Evolutionary conservation across 257 asterid genomes (phyloP).

Genomic region (Dorcoceras hygrometricum): DNA sequence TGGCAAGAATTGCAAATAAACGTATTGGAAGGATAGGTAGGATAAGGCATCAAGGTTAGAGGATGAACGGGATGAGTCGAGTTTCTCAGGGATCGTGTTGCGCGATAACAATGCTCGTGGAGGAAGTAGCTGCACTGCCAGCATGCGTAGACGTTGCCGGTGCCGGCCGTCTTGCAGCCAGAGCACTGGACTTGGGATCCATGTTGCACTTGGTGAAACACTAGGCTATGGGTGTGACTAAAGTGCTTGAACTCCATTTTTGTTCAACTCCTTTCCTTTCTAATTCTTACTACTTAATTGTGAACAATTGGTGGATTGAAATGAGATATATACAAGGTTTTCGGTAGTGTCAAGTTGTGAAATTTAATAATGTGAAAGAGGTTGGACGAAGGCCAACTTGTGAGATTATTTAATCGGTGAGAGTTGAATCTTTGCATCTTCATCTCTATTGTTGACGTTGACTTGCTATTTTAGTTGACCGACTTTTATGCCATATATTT

Average conservation of each 20-base stretch:
- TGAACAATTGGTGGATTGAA: neutral
- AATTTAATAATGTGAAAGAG: neutral
- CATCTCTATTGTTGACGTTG: neutral
- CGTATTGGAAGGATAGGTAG: constrained; percentile 50
- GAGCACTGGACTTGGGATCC: constrained; percentile 59
- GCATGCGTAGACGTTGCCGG: constrained; percentile 45
- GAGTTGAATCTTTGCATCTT: neutral
- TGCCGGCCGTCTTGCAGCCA: constrained; percentile 45
- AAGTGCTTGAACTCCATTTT: constrained; percentile 60
- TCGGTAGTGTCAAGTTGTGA: neutral
- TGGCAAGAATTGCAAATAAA: constrained; percentile 56
- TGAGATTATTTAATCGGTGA: too few relatives aligned
- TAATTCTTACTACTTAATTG: neutral
- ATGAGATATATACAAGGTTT: neutral
- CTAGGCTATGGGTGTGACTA: constrained; percentile 60
- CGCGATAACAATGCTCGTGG: constrained; percentile 55
- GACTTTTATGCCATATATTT: neutral
- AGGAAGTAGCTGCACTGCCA: constrained; percentile 64
- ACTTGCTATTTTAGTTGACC: neutral
- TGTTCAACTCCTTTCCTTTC: neutral
- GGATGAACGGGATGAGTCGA: constrained; percentile 57
- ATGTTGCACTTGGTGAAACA: constrained; percentile 41
- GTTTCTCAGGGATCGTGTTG: constrained; percentile 47
- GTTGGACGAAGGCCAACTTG: neutral
- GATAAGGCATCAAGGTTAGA: constrained; percentile 50